phyloP scores from a whole-genome alignment of 1,284 basidiomycete genomes.

The Veloboletus limbatus region DNA sequence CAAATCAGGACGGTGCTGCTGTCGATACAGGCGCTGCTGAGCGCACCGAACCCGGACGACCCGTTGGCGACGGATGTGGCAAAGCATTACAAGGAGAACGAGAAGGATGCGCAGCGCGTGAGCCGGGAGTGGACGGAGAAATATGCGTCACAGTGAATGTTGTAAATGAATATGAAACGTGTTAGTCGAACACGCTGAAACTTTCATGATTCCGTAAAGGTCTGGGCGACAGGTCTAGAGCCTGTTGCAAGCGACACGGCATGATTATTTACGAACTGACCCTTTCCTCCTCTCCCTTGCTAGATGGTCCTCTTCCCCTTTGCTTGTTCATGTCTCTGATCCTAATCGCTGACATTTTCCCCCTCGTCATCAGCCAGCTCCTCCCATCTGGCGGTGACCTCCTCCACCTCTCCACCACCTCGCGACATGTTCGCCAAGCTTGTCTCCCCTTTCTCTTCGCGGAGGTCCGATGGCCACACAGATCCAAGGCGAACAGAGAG shows the following conservation, averaged over 20 bases:
- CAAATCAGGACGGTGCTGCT: slow-evolving; percentile 98
- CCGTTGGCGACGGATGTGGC: slow-evolving; percentile 98
- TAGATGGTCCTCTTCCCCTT: too few relatives aligned
- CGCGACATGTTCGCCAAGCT: slow-evolving; percentile 27
- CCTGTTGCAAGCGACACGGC: not conserved
- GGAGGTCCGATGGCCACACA: slow-evolving; percentile 34
- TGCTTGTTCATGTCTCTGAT: slow-evolving; percentile 28
- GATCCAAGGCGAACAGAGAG: slow-evolving; percentile 23
- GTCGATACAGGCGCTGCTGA: slow-evolving; percentile 93
- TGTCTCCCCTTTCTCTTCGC: slow-evolving; percentile 34
- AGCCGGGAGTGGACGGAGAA: slow-evolving; percentile 91
- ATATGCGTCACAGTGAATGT: slow-evolving; percentile 51
- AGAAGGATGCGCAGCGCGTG: slow-evolving; percentile 86
- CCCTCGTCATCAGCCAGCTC: slow-evolving; percentile 33
- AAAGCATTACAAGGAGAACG: slow-evolving; percentile 98
- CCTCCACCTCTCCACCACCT: slow-evolving; percentile 24
- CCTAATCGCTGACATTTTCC: slow-evolving; percentile 34
- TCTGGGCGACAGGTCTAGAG: slow-evolving; percentile 21
- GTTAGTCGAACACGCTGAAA: slow-evolving; percentile 9
- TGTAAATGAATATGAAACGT: not conserved
- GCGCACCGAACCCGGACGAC: slow-evolving; percentile 97
- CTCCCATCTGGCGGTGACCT: slow-evolving; percentile 17
- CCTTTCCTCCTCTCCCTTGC: too few relatives aligned
- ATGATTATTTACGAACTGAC: too few relatives aligned
- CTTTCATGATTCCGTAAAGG: slow-evolving; percentile 17